phyloP scores from a whole-genome alignment of 257 asterid species.

The Pogostemon cablin region DNA sequence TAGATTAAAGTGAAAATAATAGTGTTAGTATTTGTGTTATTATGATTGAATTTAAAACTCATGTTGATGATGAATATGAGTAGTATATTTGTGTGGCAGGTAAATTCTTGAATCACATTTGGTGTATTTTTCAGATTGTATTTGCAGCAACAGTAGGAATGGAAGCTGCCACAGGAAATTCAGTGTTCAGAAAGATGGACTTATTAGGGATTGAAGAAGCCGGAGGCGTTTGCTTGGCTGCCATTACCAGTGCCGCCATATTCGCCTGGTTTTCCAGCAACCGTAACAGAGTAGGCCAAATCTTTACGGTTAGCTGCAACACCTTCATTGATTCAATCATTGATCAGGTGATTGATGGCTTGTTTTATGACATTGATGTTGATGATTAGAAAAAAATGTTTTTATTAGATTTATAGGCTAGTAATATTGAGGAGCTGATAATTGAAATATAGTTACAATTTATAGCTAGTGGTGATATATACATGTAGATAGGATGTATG shows the following conservation, averaged over 20 bases:
- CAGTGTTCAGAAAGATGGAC: conserved; percentile 73
- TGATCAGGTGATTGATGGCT: conserved; percentile 76
- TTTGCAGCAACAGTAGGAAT: conserved; percentile 75
- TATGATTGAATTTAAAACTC: no score
- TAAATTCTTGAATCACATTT: not conserved
- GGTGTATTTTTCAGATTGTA: conserved; percentile 48
- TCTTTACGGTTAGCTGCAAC: conserved; percentile 68
- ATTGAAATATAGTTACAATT: not conserved
- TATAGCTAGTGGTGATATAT: not conserved
- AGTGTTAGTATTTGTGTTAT: no score
- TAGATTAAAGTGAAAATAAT: no score
- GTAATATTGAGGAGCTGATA: not conserved
- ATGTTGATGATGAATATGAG: no score
- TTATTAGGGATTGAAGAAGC: conserved; percentile 70
- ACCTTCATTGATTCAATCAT: conserved; percentile 71
- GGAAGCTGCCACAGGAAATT: conserved; percentile 79
- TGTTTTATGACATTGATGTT: conserved; percentile 63
- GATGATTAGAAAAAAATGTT: conserved; percentile 49
- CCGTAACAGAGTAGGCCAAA: conserved; percentile 66
- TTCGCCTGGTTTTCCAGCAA: conserved; percentile 84
- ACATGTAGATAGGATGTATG: not conserved
- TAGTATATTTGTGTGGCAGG: no score
- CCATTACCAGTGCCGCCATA: conserved; percentile 65
- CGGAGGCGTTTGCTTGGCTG: conserved; percentile 64
- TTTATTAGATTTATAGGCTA: not conserved